phyloP scores from a whole-genome alignment of 495 filamentous ascomycete species.

The Aspergillus ostianus region DNA sequence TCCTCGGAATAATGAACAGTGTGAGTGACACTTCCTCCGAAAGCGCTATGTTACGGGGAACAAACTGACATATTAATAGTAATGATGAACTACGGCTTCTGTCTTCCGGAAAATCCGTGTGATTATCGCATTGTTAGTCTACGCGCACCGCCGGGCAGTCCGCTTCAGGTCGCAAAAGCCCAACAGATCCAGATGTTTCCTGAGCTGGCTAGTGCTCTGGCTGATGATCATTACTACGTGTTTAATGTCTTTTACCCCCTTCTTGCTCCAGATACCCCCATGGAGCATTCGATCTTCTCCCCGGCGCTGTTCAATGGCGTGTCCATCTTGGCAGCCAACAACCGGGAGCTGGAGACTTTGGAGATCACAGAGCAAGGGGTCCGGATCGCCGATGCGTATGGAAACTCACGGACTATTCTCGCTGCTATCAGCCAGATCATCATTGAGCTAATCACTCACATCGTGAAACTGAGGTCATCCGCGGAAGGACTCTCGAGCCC shows the following conservation, averaged over 20 bases:
- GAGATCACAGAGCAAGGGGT: constrained; percentile 35
- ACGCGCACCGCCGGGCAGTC: constrained; percentile 39
- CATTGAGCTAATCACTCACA: constrained; percentile 45
- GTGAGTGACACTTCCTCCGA: constrained; percentile 34
- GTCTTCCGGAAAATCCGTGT: constrained; percentile 53
- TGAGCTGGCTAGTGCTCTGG: constrained; percentile 22
- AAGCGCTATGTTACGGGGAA: neutral
- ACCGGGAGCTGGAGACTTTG: constrained; percentile 37
- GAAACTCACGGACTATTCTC: constrained; percentile 36
- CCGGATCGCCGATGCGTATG: constrained; percentile 33
- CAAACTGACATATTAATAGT: constrained; percentile 36
- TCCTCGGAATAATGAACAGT: constrained; percentile 63
- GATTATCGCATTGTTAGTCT: constrained; percentile 52
- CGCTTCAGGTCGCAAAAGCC: constrained; percentile 36
- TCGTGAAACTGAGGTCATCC: constrained; percentile 31
- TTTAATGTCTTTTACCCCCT: constrained; percentile 47
- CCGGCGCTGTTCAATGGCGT: constrained; percentile 44
- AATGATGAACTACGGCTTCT: constrained; percentile 69
- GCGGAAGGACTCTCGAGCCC: constrained; percentile 29
- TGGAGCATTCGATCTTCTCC: constrained; percentile 48
- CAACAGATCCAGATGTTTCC: constrained; percentile 37
- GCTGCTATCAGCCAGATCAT: constrained; percentile 42
- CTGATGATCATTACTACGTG: constrained; percentile 46
- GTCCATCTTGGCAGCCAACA: constrained; percentile 41
- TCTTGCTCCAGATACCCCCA: constrained; percentile 28